A percentile compares a stretch with the other conserved stretches of the same genome.
Evolutionary conservation across 192 early-diverging fungal species (phyloP).

Genomic region (Coemansia biformis): DNA sequence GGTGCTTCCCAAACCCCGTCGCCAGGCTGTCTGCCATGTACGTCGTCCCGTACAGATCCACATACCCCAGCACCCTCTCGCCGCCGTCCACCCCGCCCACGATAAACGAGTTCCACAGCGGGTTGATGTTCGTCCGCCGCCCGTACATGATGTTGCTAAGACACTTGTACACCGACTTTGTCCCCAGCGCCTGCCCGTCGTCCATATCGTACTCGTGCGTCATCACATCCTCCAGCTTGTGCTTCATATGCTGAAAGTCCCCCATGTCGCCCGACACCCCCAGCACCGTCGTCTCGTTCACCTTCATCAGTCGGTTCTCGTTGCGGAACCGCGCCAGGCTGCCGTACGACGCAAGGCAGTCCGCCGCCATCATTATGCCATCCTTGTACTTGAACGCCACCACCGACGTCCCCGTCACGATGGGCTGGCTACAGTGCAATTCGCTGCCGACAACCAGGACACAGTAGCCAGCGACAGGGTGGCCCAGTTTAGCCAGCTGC

Average conservation of each 20-base stretch:
- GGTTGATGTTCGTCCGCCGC: conserved; percentile 81
- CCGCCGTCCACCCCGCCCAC: conserved; percentile 80
- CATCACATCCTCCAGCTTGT: conserved; percentile 74
- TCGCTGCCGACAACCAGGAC: background rate
- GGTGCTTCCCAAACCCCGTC: conserved; percentile 87
- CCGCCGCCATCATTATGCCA: conserved; percentile 94
- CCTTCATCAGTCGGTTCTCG: conserved; percentile 72
- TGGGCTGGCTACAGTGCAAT: conserved; percentile 63
- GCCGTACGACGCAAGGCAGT: conserved; percentile 93
- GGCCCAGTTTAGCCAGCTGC: background rate
- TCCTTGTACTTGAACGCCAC: conserved; percentile 93
- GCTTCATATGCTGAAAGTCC: conserved; percentile 89
- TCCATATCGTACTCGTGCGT: conserved; percentile 83
- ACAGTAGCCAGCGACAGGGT: background rate
- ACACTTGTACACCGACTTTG: conserved; percentile 87
- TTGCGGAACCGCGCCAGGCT: conserved; percentile 87
- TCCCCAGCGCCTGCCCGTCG: conserved; percentile 81
- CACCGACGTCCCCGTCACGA: conserved; percentile 92
- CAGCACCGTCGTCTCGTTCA: conserved; percentile 81
- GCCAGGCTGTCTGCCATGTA: conserved; percentile 86
- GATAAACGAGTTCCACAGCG: conserved; percentile 93
- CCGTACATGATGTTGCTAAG: conserved; percentile 87
- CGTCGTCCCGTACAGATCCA: conserved; percentile 91
- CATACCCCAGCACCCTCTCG: conserved; percentile 82
- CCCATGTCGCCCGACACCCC: conserved; percentile 90